These are phyloP conservation scores for Epichloe sylvatica DNA, from an alignment of 2,329 filamentous ascomycete species.

Conservation along the genomic window DNA sequence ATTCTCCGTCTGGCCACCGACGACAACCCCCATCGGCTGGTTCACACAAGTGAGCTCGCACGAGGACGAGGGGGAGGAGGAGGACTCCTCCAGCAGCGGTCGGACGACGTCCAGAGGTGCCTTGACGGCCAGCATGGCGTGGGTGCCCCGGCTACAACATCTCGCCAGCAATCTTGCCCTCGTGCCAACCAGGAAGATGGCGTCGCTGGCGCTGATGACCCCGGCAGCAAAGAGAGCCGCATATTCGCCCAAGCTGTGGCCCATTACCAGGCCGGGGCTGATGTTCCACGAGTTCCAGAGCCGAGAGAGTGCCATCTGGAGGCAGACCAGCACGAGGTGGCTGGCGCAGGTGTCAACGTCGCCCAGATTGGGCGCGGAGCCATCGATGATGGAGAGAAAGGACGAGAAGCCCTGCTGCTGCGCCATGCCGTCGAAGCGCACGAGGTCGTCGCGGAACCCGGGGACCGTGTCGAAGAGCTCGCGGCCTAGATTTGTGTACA, in stretches of 20 bases:
- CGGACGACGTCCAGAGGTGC: conserved; percentile 30
- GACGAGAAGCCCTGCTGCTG: conserved; percentile 22
- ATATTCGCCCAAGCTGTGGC: conserved; percentile 59
- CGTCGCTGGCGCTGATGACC: conserved; percentile 55
- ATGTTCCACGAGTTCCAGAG: conserved; percentile 34
- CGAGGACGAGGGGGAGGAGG: conserved; percentile 9
- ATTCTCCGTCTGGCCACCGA: conserved; percentile 1
- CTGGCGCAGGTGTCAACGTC: conserved; percentile 8
- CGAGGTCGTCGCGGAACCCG: conserved; percentile 20
- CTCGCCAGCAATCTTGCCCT: conserved; percentile 52
- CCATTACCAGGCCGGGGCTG: conserved; percentile 39
- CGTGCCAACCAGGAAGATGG: conserved; percentile 56
- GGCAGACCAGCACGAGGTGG: conserved; percentile 26
- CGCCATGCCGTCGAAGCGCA: conserved; percentile 19
- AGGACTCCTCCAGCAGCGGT: conserved; percentile 6
- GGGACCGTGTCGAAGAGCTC: conserved; percentile 20
- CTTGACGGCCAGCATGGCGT: conserved; percentile 41
- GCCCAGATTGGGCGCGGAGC: conserved; percentile 14
- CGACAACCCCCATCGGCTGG: conserved; percentile 32
- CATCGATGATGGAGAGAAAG: conserved; percentile 30
- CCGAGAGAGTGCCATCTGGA: conserved; percentile 27
- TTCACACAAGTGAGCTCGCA: conserved; percentile 41
- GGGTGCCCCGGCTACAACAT: conserved; percentile 51
- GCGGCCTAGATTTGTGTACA: conserved; percentile 17
- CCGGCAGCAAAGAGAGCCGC: conserved; percentile 58